Conservation (phyloP, 1,284 basidiomycete species). For the Polyporus tsugae region DNA sequence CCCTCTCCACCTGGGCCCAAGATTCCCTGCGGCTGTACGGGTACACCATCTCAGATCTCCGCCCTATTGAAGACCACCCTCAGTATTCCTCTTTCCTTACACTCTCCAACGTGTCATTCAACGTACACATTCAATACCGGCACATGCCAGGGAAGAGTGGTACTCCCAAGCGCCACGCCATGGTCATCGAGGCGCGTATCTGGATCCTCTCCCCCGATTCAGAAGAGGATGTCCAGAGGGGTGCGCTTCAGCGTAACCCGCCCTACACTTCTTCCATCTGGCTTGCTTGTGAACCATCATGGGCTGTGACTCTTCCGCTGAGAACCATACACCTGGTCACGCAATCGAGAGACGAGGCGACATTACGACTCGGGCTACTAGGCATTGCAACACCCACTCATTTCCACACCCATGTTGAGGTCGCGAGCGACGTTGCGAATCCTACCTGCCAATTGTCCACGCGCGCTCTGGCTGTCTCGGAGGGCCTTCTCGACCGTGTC, state of each 20-base stretch:
- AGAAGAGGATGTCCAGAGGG: background rate
- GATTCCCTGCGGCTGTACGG: background rate
- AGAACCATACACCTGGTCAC: background rate
- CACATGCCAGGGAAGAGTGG: background rate
- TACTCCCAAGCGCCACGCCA: background rate
- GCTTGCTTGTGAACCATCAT: background rate
- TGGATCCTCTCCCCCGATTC: background rate
- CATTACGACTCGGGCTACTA: background rate
- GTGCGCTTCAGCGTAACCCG: background rate
- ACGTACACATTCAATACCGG: background rate
- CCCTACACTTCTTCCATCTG: background rate
- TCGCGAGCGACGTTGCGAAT: background rate
- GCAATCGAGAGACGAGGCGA: background rate
- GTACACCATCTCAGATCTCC: background rate
- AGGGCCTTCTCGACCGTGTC: background rate
- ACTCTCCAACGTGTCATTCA: background rate
- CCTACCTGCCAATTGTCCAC: too few species aligned
- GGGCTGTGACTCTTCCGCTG: background rate
- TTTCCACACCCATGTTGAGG: background rate
- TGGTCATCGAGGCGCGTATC: background rate
- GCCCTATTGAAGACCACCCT: background rate
- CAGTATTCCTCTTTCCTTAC: background rate
- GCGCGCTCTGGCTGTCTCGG: too few species aligned
- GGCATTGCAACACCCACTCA: background rate
- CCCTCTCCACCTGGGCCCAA: background rate